These are phyloP conservation scores for Ophiocytium majus DNA, from an alignment of 352 stramenopile species.

Conservation along the genomic window DNA sequence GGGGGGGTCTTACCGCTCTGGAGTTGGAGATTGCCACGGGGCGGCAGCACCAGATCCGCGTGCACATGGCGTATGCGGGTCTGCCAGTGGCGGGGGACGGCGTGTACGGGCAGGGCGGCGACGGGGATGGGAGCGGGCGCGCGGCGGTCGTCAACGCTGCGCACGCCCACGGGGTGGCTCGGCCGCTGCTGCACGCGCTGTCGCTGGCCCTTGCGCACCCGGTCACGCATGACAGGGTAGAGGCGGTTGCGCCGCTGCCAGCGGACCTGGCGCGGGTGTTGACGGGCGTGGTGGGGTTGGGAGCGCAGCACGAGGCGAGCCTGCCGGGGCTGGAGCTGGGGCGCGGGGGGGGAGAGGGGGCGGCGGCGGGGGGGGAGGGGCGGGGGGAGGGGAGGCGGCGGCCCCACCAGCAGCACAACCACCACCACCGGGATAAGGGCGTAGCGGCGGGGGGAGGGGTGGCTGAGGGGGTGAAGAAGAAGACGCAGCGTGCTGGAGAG, in stretches of 20 bases:
- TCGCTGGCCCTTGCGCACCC: slow-evolving; percentile 69
- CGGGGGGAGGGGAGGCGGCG: no score
- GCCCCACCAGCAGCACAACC: no score
- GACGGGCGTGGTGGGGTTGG: background rate
- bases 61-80: slow-evolving; percentile 67
- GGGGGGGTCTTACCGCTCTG: background rate
- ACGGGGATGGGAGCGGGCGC: slow-evolving; percentile 65
- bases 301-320: background rate
- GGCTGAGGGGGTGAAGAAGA: no score
- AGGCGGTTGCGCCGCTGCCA: slow-evolving; percentile 42
- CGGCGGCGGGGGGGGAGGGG: no score
- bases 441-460: no score
- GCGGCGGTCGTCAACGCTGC: slow-evolving; percentile 57
- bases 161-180: slow-evolving; percentile 56
- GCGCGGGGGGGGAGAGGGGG: no score
- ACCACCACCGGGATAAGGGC: no score
- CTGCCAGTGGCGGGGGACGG: slow-evolving; percentile 69
- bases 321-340: background rate
- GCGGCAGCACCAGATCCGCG: slow-evolving; percentile 74
- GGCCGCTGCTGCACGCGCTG: slow-evolving; percentile 72
- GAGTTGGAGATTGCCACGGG: slow-evolving; percentile 71
- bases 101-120: slow-evolving; percentile 69
- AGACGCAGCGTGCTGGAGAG: no score
- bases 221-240: slow-evolving; percentile 45
- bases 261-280: slow-evolving; percentile 42